A percentile compares a stretch with the other conserved stretches of the same genome.
Conservation (phyloP, 768 basidiomycete species). For the Hygrophorus pudorinus region DNA sequence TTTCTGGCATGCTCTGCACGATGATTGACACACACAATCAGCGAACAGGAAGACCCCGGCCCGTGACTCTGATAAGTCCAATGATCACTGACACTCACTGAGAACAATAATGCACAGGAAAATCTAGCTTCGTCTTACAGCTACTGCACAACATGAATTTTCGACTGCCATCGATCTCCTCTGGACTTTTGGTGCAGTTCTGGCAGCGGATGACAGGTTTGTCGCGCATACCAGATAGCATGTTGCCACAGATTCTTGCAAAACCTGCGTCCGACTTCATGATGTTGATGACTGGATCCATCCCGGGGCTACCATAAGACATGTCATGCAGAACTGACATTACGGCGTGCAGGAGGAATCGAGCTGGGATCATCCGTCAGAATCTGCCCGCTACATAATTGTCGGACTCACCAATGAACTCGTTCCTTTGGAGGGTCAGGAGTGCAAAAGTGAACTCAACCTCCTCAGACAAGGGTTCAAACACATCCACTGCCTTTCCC, state of each 20-base stretch:
- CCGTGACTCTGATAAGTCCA: too few species aligned
- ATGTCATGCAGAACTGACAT: slow-evolving; percentile 6
- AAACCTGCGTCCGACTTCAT: neutral
- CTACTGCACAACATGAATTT: slow-evolving; percentile 15
- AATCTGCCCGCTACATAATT: neutral
- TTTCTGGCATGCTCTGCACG: slow-evolving; percentile 11
- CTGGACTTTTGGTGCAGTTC: slow-evolving; percentile 12
- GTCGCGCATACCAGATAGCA: slow-evolving; percentile 1
- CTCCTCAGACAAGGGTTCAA: neutral
- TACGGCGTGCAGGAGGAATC: slow-evolving; percentile 3
- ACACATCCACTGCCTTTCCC: slow-evolving; percentile 6
- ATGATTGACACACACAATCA: neutral
- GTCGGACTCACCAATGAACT: slow-evolving; percentile 11
- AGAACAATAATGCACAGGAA: slow-evolving; percentile 14
- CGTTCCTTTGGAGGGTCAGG: slow-evolving; percentile 10
- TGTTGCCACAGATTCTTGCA: neutral
- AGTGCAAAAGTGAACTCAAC: slow-evolving; percentile 4
- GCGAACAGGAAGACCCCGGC: neutral
- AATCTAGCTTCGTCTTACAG: slow-evolving; percentile 12
- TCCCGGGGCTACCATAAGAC: slow-evolving; percentile 1
- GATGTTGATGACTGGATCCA: slow-evolving; percentile 2
- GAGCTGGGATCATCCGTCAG: neutral
- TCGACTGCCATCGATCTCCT: slow-evolving; percentile 8
- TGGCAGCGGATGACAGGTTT: slow-evolving; percentile 14
- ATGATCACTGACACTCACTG: neutral